Conservation (phyloP, 345 rosid genomes). For the Ceriops zippeliana region DNA sequence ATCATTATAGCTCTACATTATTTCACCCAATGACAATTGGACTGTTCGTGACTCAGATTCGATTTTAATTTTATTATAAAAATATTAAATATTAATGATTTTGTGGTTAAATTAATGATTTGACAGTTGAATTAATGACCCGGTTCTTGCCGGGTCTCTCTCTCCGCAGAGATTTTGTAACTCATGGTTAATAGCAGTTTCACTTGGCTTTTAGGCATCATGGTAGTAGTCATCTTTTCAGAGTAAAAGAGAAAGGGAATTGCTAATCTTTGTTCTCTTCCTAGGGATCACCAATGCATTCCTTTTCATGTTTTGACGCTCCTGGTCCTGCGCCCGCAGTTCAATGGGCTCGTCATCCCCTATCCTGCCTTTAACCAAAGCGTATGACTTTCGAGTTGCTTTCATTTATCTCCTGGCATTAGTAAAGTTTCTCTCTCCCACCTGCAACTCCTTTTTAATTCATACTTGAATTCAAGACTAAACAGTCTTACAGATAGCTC, state of each 20-base stretch:
- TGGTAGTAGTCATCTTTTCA: constrained; percentile 1
- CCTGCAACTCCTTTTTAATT: not conserved
- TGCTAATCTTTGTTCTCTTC: constrained; percentile 27
- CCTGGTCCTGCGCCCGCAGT: constrained; percentile 8
- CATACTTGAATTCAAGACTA: no score
- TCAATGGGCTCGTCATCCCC: constrained; percentile 2
- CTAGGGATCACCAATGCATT: constrained; percentile 38
- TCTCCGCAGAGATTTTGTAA: no score
- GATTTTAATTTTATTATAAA: no score
- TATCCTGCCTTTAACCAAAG: constrained; percentile 12
- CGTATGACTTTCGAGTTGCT: not conserved
- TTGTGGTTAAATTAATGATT: no score
- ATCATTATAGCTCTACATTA: no score
- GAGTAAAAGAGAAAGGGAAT: not conserved
- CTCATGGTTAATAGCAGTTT: not conserved
- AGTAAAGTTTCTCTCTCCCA: not conserved
- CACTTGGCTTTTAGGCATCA: not conserved
- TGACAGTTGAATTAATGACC: no score
- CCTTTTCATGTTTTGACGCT: constrained; percentile 31
- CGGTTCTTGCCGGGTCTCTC: no score
- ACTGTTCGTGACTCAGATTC: no score
- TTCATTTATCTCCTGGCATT: constrained; percentile 5
- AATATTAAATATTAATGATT: no score
- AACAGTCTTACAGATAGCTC: no score
- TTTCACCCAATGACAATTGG: no score